These are phyloP conservation scores for Cryptosporidium felis DNA, from an alignment of 169 alveolate genomes.

Conservation along the genomic window DNA sequence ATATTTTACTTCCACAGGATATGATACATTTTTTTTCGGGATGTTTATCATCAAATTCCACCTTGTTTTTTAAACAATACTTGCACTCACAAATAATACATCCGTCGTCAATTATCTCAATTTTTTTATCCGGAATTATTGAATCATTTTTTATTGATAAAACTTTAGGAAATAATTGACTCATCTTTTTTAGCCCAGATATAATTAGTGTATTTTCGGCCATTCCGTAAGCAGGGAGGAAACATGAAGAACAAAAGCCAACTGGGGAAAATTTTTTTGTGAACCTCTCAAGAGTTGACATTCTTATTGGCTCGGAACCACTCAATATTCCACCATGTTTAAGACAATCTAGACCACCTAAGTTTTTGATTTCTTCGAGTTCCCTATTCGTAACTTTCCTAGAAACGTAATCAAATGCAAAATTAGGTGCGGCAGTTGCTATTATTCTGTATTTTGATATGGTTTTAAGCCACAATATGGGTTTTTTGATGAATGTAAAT, in stretches of 20 bases:
- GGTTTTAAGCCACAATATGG: conserved; percentile 66
- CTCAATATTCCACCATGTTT: conserved; percentile 66
- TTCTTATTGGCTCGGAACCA: conserved; percentile 74
- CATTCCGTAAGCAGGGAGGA: conserved; percentile 78
- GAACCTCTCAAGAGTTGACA: conserved; percentile 54
- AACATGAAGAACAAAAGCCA: conserved; percentile 72
- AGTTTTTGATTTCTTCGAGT: neutral
- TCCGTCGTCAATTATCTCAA: neutral
- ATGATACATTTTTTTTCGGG: neutral
- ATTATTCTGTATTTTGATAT: conserved; percentile 47
- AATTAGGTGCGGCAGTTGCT: conserved; percentile 74
- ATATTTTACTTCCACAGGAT: conserved; percentile 15
- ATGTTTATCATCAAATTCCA: neutral
- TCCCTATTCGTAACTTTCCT: conserved; percentile 49
- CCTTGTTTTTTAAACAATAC: neutral
- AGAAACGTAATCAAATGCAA: conserved; percentile 70
- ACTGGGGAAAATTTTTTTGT: conserved; percentile 65
- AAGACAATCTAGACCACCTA: conserved; percentile 48
- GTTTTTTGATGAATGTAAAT: conserved; percentile 69
- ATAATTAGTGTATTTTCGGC: conserved; percentile 77
- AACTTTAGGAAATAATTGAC: conserved; percentile 11
- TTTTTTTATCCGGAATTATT: neutral
- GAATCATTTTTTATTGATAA: conserved; percentile 17
- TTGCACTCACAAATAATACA: conserved; percentile 40
- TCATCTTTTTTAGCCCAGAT: conserved; percentile 56